Percentiles rank a stretch among this genome's conserved stretches.
Conservation (phyloP, 371 early-diverging fungal genomes). For the Entomophthora muscae region DNA sequence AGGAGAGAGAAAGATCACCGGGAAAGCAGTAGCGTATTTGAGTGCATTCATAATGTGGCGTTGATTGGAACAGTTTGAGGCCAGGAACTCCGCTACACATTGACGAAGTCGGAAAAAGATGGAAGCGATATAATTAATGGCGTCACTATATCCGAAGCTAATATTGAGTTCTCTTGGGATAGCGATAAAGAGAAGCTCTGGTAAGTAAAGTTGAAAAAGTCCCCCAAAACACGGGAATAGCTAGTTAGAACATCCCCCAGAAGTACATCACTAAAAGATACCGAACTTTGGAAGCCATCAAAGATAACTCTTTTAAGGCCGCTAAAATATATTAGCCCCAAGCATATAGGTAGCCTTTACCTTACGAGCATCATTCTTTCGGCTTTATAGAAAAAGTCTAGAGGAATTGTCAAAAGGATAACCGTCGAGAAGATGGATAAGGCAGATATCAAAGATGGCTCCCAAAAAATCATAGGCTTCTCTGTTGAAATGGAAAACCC, state of each 20-base stretch:
- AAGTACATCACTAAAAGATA: slow-evolving; percentile 66
- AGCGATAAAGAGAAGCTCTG: background rate
- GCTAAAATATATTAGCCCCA: slow-evolving; percentile 12
- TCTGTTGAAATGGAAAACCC: no score
- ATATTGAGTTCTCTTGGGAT: background rate
- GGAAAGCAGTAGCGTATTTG: slow-evolving; percentile 71
- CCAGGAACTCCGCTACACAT: slow-evolving; percentile 54
- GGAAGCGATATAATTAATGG: slow-evolving; percentile 24
- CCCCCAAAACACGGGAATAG: slow-evolving; percentile 73
- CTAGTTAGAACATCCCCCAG: slow-evolving; percentile 86
- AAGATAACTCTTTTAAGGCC: slow-evolving; percentile 22
- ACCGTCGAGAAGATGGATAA: no score
- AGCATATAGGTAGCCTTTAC: background rate
- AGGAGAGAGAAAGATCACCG: slow-evolving; percentile 60
- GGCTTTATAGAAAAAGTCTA: background rate
- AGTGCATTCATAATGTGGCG: slow-evolving; percentile 71
- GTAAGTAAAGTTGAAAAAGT: slow-evolving; percentile 29
- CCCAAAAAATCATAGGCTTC: no score
- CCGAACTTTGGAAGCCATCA: slow-evolving; percentile 29
- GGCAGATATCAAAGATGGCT: no score
- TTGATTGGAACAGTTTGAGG: slow-evolving; percentile 19
- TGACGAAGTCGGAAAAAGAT: slow-evolving; percentile 74
- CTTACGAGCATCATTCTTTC: background rate
- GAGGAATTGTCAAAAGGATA: no score
- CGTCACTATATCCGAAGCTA: background rate